phyloP scores from a whole-genome alignment of 2,329 filamentous ascomycete species.

The Phyllosticta citribraziliensis region DNA sequence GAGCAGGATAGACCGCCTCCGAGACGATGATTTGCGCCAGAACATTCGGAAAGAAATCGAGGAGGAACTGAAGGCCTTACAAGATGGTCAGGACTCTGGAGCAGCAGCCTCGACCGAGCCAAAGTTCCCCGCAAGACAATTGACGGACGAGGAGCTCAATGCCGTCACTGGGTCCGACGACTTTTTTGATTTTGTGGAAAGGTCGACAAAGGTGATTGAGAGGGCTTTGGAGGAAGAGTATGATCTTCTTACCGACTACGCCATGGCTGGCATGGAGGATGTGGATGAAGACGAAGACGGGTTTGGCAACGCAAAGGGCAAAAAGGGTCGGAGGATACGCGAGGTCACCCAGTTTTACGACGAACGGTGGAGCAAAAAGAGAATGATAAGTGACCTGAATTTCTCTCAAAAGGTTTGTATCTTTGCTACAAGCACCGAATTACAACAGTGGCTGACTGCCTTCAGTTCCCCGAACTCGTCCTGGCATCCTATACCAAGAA shows the following conservation, averaged over 20 bases:
- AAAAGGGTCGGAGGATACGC: slow-evolving; percentile 65
- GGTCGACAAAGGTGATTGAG: slow-evolving; percentile 94
- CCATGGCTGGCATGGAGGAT: slow-evolving; percentile 61
- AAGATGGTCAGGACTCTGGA: slow-evolving; percentile 29
- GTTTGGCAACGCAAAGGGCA: slow-evolving; percentile 58
- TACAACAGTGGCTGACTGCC: slow-evolving; percentile 13
- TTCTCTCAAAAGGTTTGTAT: slow-evolving; percentile 72
- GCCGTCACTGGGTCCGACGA: slow-evolving; percentile 88
- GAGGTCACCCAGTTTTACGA: slow-evolving; percentile 92
- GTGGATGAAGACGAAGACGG: slow-evolving; percentile 76
- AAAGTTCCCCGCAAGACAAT: slow-evolving; percentile 63
- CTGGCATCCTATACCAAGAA: slow-evolving; percentile 97
- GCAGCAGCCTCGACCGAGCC: slow-evolving; percentile 37
- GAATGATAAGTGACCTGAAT: slow-evolving; percentile 90
- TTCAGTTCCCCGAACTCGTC: slow-evolving; percentile 73
- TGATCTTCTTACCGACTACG: slow-evolving; percentile 91
- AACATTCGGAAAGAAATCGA: slow-evolving; percentile 83
- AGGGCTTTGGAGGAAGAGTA: slow-evolving; percentile 84
- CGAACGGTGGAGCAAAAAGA: slow-evolving; percentile 91
- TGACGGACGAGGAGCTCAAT: slow-evolving; percentile 76
- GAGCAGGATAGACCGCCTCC: slow-evolving; percentile 68
- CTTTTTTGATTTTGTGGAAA: slow-evolving; percentile 89
- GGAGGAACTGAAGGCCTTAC: slow-evolving; percentile 69
- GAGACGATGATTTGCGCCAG: slow-evolving; percentile 81
- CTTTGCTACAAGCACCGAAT: neutral